Evolutionary conservation across 495 filamentous ascomycete species (phyloP).

Genomic region (Schizothecium vesticola): DNA sequence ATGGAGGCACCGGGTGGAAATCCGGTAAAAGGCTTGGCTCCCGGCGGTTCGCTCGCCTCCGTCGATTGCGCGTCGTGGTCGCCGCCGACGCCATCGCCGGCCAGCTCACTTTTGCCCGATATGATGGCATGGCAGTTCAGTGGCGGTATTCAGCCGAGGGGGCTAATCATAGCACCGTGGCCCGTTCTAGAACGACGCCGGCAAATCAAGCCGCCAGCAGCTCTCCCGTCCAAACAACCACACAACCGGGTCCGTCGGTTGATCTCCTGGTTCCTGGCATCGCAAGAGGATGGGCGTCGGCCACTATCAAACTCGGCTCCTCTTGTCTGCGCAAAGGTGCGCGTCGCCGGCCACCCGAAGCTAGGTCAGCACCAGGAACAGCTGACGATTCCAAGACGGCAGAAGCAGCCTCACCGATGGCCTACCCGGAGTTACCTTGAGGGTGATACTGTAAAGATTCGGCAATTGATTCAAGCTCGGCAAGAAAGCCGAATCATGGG

Average conservation of each 20-base stretch:
- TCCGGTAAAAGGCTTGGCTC: slow-evolving; percentile 3
- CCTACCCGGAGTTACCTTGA: background rate
- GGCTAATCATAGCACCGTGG: slow-evolving; percentile 22
- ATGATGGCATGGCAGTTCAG: slow-evolving; percentile 2
- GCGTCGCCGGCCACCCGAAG: background rate
- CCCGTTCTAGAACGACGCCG: background rate
- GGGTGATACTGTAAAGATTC: background rate
- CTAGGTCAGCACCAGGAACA: background rate
- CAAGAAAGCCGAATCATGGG: background rate
- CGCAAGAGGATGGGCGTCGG: background rate
- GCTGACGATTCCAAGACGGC: background rate
- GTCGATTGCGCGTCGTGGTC: slow-evolving; percentile 6
- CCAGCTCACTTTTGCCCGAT: background rate
- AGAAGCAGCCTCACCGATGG: background rate
- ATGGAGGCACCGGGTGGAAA: background rate
- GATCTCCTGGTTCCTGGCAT: background rate
- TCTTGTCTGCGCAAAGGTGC: background rate
- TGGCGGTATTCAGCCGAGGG: slow-evolving; percentile 28
- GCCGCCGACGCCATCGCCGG: slow-evolving; percentile 18
- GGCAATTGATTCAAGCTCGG: background rate
- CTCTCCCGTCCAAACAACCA: background rate
- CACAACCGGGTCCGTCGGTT: background rate
- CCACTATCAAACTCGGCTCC: background rate
- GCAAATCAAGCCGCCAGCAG: slow-evolving; percentile 4
- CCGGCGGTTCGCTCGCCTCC: background rate